Percentiles rank a stretch among this genome's conserved stretches.
Conservation (phyloP, 1,284 basidiomycete genomes). For the Anthracocystis setariae region DNA sequence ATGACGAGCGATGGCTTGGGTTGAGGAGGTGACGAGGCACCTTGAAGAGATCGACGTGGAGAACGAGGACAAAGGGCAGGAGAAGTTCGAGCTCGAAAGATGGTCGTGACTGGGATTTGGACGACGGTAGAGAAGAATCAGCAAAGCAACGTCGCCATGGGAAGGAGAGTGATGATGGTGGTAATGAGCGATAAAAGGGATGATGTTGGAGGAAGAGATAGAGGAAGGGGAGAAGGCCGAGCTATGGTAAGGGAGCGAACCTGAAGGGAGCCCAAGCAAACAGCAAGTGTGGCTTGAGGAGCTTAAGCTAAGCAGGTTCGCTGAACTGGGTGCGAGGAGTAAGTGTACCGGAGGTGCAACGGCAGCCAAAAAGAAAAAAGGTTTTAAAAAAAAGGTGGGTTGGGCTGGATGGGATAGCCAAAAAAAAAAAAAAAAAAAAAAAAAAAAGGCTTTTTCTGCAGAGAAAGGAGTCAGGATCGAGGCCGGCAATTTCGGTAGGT, state of each 20-base stretch:
- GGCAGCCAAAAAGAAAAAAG: neutral
- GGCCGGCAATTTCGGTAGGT: too few relatives aligned
- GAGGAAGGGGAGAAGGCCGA: neutral
- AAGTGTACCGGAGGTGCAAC: neutral
- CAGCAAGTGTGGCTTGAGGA: slow-evolving; percentile 2
- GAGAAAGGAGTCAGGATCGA: neutral
- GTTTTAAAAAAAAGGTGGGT: too few relatives aligned
- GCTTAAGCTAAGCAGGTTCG: neutral
- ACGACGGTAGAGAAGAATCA: slow-evolving; percentile 13
- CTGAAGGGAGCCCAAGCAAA: neutral
- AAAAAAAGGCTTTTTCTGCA: too few relatives aligned
- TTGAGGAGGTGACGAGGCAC: slow-evolving; percentile 10
- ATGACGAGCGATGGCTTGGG: slow-evolving; percentile 1
- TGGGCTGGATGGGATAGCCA: neutral
- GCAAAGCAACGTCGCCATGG: slow-evolving; percentile 37
- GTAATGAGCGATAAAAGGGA: neutral
- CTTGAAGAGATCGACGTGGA: neutral
- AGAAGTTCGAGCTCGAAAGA: neutral
- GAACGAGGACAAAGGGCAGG: neutral
- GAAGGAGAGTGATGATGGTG: slow-evolving; percentile 2
- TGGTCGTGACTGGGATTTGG: slow-evolving; percentile 17
- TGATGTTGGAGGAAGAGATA: neutral
- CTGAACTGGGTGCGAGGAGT: neutral
- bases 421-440: neutral
- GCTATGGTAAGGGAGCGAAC: neutral